These are phyloP conservation scores for Podospora australis DNA, from an alignment of 495 filamentous ascomycete genomes.

Conservation along the genomic window DNA sequence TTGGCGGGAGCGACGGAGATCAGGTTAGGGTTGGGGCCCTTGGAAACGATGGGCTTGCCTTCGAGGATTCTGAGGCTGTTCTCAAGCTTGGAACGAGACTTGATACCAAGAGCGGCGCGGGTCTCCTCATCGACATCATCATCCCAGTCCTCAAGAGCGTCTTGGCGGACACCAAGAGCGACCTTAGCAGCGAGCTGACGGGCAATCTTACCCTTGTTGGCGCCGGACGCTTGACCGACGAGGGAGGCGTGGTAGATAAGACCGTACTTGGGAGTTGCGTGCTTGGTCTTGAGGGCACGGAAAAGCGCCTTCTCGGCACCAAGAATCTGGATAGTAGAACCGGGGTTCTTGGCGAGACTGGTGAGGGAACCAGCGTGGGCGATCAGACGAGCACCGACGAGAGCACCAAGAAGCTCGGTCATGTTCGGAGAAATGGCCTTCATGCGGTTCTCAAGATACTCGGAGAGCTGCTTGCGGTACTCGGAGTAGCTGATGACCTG, in stretches of 20 bases:
- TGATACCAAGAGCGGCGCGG: slow-evolving; percentile 66
- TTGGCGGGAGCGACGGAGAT: slow-evolving; percentile 58
- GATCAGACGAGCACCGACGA: slow-evolving; percentile 92
- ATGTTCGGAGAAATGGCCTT: slow-evolving; percentile 94
- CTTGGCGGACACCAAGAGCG: slow-evolving; percentile 85
- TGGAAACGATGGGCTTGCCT: slow-evolving; percentile 80
- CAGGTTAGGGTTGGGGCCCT: slow-evolving; percentile 69
- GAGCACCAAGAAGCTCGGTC: slow-evolving; percentile 85
- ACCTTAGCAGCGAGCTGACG: slow-evolving; percentile 92
- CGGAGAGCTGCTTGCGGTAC: slow-evolving; percentile 79
- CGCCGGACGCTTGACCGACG: slow-evolving; percentile 91
- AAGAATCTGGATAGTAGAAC: slow-evolving; percentile 93
- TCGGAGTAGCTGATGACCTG: slow-evolving; percentile 88
- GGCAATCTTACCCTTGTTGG: slow-evolving; percentile 99
- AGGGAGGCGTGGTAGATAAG: slow-evolving; percentile 97
- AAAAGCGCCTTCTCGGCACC: slow-evolving; percentile 99
- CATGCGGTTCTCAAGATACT: slow-evolving; percentile 90
- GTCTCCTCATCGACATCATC: slow-evolving; percentile 80
- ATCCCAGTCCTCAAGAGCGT: slow-evolving; percentile 75
- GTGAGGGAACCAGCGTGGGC: slow-evolving; percentile 91
- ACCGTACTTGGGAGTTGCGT: slow-evolving; percentile 98
- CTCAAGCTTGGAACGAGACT: slow-evolving; percentile 73
- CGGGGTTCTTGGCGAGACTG: slow-evolving; percentile 94
- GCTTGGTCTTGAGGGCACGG: slow-evolving; percentile 97
- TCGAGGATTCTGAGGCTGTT: slow-evolving; percentile 77